Evolutionary conservation across 768 basidiomycete genomes (phyloP).

Genomic region (Tylopilus felleus): DNA sequence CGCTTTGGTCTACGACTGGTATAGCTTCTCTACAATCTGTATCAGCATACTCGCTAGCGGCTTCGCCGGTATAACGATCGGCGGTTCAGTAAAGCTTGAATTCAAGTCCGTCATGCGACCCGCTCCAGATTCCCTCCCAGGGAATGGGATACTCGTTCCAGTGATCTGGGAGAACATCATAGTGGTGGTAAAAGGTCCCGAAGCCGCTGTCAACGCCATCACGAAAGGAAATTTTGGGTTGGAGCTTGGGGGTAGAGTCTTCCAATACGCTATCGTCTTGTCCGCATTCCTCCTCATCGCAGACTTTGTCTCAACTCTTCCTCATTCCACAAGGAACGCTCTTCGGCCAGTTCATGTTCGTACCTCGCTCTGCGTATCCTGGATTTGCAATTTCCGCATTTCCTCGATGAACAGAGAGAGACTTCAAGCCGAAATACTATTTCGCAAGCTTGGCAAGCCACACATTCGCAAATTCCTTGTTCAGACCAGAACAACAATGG

Average conservation of each 20-base stretch:
- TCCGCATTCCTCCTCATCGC: constrained; percentile 26
- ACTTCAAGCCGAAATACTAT: constrained; percentile 20
- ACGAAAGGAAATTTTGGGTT: constrained; percentile 27
- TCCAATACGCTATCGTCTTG: constrained; percentile 15
- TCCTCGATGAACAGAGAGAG: constrained; percentile 30
- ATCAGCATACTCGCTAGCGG: constrained; percentile 33
- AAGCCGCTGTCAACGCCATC: constrained; percentile 26
- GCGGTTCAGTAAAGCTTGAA: constrained; percentile 18
- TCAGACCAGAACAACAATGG: constrained; percentile 14
- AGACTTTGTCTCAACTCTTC: constrained; percentile 31
- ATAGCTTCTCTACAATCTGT: constrained; percentile 26
- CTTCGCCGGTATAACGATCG: constrained; percentile 24
- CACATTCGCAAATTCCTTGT: constrained; percentile 5
- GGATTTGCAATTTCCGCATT: constrained; percentile 31
- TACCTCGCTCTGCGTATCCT: constrained; percentile 31
- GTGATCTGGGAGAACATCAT: constrained; percentile 12
- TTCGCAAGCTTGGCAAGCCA: constrained; percentile 12
- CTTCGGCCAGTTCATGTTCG: constrained; percentile 36
- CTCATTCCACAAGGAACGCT: constrained; percentile 31
- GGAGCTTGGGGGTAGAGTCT: background rate
- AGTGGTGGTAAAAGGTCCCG: constrained; percentile 28
- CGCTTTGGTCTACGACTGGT: constrained; percentile 28
- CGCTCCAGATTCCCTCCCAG: constrained; percentile 16
- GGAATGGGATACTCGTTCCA: constrained; percentile 25
- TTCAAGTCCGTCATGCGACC: constrained; percentile 12